Evolutionary conservation across 768 basidiomycete genomes (phyloP), one percentile per base, ranked within the genome.

Genomic region (Auricularia auricula-judae): DNA sequence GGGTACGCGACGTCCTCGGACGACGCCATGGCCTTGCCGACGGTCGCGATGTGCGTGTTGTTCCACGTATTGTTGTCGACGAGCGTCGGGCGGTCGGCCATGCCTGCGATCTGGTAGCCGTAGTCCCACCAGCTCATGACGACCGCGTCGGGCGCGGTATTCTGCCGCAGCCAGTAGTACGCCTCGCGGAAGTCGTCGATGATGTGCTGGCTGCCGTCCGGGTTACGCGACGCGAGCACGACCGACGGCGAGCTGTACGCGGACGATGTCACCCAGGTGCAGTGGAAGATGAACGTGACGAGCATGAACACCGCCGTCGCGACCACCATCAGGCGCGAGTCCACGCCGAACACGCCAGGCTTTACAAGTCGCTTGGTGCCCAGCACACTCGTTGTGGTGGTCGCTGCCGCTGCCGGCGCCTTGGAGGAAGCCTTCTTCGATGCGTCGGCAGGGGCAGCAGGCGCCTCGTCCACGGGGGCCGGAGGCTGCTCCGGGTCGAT

Each of bases 121-220:
- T 98, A 99, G 77, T 98, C 97, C 97, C 97, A 98, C 97, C 97
- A 99, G 66, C 89, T 92, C 93, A 96, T 95, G 33, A 98, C 87
- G 36, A 98, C 95, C 4, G 93, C 86, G 66, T 91, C 87, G 74
- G 93, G 80, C 4, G 88, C 82, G 2, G 97, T 99, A 77, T 98
- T 99, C 77, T 95, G 89, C 62, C 97, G 82, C 60, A 99, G 75
- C 97, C 97, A 99, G 72, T 98, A 98, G 75, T 99, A 98, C 12
- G 97, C 97, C 78, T 98, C 97, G 65, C 97, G 84, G 86, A 98
- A 99, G 74, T 99, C 97, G 71, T 99, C 97, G 70, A 99, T 98
- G 71, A 98, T 91, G 74, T 93, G 86, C 72, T 92, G 88, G 64
- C 84, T 87, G 21, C 97, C 97, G 71, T 98, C 96, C 0, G 82